Evolutionary conservation across 768 basidiomycete species (phyloP).

Genomic region (Suillus discolor): DNA sequence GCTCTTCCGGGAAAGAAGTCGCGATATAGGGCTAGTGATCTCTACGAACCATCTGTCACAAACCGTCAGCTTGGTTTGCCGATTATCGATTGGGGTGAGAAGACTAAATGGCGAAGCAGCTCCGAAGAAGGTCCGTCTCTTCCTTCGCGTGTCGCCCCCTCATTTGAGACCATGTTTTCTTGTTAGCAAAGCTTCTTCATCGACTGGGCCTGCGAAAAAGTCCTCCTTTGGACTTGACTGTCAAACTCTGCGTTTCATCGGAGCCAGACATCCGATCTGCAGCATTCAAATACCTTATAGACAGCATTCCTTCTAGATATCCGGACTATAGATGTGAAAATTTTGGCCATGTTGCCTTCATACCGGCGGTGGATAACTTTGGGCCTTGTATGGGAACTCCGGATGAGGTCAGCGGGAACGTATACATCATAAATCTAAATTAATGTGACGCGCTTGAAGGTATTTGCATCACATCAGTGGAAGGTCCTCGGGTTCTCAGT

Average conservation of each 20-base stretch:
- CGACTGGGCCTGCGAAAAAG: conserved; percentile 66
- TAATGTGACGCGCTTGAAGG: conserved; percentile 41
- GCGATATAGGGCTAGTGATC: conserved; percentile 65
- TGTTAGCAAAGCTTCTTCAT: conserved; percentile 77
- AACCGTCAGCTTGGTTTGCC: conserved; percentile 78
- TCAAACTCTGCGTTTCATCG: conserved; percentile 66
- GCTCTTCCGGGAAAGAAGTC: conserved; percentile 28
- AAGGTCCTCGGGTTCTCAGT: conserved; percentile 76
- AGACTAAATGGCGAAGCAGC: conserved; percentile 74
- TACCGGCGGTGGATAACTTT: conserved; percentile 68
- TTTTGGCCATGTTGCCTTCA: conserved; percentile 66
- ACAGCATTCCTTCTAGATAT: conserved; percentile 68
- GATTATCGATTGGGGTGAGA: conserved; percentile 83
- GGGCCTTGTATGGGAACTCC: conserved; percentile 61
- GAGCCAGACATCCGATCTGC: conserved; percentile 51
- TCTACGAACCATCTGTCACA: conserved; percentile 83
- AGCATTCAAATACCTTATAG: conserved; percentile 83
- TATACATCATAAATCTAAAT: background rate
- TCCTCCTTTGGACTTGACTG: conserved; percentile 66
- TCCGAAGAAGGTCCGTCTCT: conserved; percentile 79
- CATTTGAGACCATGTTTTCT: background rate
- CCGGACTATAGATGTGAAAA: conserved; percentile 55
- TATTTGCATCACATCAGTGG: conserved; percentile 71
- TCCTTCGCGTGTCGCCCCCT: background rate
- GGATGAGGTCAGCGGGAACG: conserved; percentile 52